Conservation (phyloP, 2,329 filamentous ascomycete genomes). For the Pseudopithomyces chartarum region DNA sequence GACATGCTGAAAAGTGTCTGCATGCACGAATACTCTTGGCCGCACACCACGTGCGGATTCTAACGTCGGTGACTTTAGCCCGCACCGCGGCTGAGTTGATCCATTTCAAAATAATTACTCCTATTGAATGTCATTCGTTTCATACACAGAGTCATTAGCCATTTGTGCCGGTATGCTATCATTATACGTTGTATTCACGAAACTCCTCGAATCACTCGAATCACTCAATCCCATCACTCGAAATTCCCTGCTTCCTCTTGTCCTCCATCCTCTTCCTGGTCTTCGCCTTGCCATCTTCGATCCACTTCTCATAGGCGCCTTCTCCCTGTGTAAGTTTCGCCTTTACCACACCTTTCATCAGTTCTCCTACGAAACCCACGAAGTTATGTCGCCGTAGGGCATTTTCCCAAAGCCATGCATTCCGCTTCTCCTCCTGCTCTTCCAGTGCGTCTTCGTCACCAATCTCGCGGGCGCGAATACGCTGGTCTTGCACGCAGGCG, state of each 20-base stretch:
- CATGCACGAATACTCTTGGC: no score
- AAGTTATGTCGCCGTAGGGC: slow-evolving; percentile 91
- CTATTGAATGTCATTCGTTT: neutral
- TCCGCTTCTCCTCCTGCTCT: slow-evolving; percentile 81
- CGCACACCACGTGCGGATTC: no score
- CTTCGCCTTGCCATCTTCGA: slow-evolving; percentile 68
- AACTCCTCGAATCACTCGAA: neutral
- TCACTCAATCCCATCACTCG: slow-evolving; percentile 23
- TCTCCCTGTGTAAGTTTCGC: slow-evolving; percentile 71
- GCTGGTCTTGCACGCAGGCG: slow-evolving; percentile 85
- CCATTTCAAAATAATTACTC: no score
- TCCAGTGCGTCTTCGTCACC: slow-evolving; percentile 80
- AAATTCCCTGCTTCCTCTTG: slow-evolving; percentile 43
- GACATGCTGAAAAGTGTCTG: no score
- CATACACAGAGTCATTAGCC: neutral
- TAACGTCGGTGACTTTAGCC: no score
- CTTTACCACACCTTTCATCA: slow-evolving; percentile 83
- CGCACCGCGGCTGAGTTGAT: no score
- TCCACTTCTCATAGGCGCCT: slow-evolving; percentile 72
- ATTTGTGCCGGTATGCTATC: neutral
- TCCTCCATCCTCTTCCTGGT: slow-evolving; percentile 57
- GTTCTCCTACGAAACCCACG: slow-evolving; percentile 89
- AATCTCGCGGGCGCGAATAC: slow-evolving; percentile 76
- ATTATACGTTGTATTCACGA: slow-evolving; percentile 4
- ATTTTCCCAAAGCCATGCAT: slow-evolving; percentile 94